These are phyloP conservation scores for Penicillium brasilianum DNA, from an alignment of 2,329 filamentous ascomycete species.

Conservation along the genomic window DNA sequence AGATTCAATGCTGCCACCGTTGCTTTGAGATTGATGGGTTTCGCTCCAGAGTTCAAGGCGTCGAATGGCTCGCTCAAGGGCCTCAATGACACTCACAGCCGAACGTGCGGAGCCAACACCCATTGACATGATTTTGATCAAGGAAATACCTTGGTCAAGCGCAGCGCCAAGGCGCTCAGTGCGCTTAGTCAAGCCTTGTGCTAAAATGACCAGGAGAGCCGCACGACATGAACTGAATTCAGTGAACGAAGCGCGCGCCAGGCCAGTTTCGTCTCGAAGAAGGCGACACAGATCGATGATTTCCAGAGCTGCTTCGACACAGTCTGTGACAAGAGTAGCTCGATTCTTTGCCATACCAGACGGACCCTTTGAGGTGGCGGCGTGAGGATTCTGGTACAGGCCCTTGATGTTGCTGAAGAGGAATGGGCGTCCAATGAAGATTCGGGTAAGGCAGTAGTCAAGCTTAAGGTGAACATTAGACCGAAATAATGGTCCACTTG, in stretches of 20 bases:
- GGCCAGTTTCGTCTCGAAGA: slow-evolving; percentile 57
- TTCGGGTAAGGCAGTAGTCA: slow-evolving; percentile 59
- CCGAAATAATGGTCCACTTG: slow-evolving; percentile 51
- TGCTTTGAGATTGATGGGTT: slow-evolving; percentile 36
- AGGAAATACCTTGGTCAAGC: slow-evolving; percentile 55
- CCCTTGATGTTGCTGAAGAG: slow-evolving; percentile 51
- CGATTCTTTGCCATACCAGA: slow-evolving; percentile 43
- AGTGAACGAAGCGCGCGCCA: slow-evolving; percentile 61
- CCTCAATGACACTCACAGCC: slow-evolving; percentile 59
- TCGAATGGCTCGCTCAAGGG: slow-evolving; percentile 55
- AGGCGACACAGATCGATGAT: slow-evolving; percentile 58
- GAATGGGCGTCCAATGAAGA: slow-evolving; percentile 61
- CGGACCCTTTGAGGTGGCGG: slow-evolving; percentile 33
- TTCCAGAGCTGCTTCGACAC: slow-evolving; percentile 58
- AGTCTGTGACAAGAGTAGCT: slow-evolving; percentile 55
- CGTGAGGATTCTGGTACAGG: slow-evolving; percentile 30
- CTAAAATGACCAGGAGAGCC: slow-evolving; percentile 56
- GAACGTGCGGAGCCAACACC: slow-evolving; percentile 59
- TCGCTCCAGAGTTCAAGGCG: slow-evolving; percentile 54
- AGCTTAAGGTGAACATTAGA: slow-evolving; percentile 58
- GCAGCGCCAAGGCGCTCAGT: slow-evolving; percentile 52
- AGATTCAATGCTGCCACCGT: slow-evolving; percentile 48
- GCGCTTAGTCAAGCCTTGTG: slow-evolving; percentile 47
- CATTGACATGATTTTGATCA: slow-evolving; percentile 60
- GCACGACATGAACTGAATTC: slow-evolving; percentile 63